Evolutionary conservation across 129 eudicot genomes (phyloP).

Genomic region (Chrysanthemum seticuspe): DNA sequence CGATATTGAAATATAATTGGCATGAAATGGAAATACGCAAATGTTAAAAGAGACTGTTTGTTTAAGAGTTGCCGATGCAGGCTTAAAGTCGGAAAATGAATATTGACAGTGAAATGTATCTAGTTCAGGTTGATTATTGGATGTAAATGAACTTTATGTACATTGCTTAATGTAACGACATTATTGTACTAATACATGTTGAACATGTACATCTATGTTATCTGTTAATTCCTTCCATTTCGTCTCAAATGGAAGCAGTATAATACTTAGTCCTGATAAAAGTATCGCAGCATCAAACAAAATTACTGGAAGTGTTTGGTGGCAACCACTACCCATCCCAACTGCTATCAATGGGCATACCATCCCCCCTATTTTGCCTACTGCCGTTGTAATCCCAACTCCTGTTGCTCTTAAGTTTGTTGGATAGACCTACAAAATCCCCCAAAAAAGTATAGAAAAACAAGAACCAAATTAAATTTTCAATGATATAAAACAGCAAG

Average conservation of each 20-base stretch:
- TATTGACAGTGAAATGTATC: too few species aligned
- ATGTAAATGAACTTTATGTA: too few species aligned
- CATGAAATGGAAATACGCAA: too few species aligned
- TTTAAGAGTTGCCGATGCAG: too few species aligned
- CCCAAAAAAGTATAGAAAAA: not conserved
- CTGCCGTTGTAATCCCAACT: slow-evolving; percentile 56
- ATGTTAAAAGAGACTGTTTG: too few species aligned
- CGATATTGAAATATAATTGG: too few species aligned
- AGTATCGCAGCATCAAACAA: slow-evolving; percentile 45
- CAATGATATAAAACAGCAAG: not conserved
- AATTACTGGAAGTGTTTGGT: slow-evolving; percentile 46
- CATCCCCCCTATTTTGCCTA: slow-evolving; percentile 68
- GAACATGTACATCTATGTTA: too few species aligned
- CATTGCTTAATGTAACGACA: too few species aligned
- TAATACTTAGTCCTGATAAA: slow-evolving; percentile 38
- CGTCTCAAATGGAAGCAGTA: slow-evolving; percentile 57
- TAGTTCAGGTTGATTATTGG: too few species aligned
- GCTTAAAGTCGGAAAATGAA: too few species aligned
- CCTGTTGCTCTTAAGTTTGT: slow-evolving; percentile 44
- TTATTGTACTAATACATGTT: too few species aligned
- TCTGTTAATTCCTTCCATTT: slow-evolving; percentile 36
- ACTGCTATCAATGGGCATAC: slow-evolving; percentile 67
- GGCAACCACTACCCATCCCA: slow-evolving; percentile 34
- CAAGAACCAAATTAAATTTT: not conserved
- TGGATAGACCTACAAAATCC: slow-evolving; percentile 18